Base-by-base conservation (phyloP, 441 rosid species). In the Aleurites moluccanus region DNA sequence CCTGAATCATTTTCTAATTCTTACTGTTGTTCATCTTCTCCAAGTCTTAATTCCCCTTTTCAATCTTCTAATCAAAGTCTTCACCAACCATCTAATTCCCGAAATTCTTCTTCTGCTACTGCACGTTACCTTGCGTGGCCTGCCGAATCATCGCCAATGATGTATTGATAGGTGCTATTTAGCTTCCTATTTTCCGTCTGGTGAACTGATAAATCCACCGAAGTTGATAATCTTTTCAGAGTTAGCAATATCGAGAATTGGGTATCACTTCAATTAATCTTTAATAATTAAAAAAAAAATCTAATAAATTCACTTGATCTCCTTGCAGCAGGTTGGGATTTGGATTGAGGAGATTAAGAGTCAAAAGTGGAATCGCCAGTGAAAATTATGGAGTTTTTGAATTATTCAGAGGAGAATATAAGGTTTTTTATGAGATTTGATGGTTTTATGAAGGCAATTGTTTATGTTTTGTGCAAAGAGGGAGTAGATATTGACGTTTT, bases 301-400 rank as follows among this genome's bases (percentile, higher is more conserved):
- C n/a, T n/a, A n/a, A n/a, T n/a, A n/a, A n/a, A n/a, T n/a, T n/a
- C n/a, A n/a, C n/a, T n/a, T n/a, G 2, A 65, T 69, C 33, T 82
- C 88, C 67, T 6, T 80, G 64, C 59, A 66, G 38, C 33, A 47
- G 71, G 65, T 77, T 30, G 4, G 80, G 16, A 44, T 73, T 73
- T 76, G 79, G 71, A 64, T 64, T 3, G 77, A 81, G 50, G 82
- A 71, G 66, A 64, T 76, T 18, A 66, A 55, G 75, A 42, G 3
- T 18, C 25, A 60, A 60, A 80, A 47, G 30, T 71, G 9, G 81
- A 57, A 11, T 77, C 84, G 28, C 53, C 91, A 2, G 8, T 75
- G 35, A 79, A 78, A 72, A 80, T 89, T 62, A 79, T 85, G 25
- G 78, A 78, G 0, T 93, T 88, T 71, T 86, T 83, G 5, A 80